These are phyloP conservation scores for Sporothrix schenckii DNA, from an alignment of 2,329 filamentous ascomycete genomes.

Conservation along the genomic window DNA sequence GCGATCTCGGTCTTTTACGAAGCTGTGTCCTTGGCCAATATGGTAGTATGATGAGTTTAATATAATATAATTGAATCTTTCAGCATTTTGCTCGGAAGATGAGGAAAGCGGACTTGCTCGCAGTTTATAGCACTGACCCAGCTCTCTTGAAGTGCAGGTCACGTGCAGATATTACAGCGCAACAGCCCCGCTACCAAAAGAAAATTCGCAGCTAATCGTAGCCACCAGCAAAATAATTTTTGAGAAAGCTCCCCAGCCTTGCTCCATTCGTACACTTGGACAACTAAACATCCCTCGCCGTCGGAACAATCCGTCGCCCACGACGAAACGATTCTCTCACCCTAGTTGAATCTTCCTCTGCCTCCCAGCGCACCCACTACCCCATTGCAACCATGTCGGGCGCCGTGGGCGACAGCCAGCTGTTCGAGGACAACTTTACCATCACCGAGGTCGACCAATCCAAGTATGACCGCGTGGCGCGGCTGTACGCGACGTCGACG, in stretches of 20 bases:
- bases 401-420: conserved; percentile 78
- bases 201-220: conserved; percentile 10
- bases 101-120: too few species aligned
- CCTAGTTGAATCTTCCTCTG: too few species aligned
- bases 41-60: too few species aligned
- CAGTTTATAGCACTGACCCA: neutral
- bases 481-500: conserved; percentile 74
- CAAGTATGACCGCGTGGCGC: conserved; percentile 95
- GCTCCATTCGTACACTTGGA: neutral
- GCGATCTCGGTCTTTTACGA: too few species aligned
- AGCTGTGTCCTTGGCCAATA: too few species aligned
- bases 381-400: conserved; percentile 50
- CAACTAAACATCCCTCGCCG: neutral
- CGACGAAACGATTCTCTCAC: neutral
- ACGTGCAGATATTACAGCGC: conserved; percentile 11
- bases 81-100: too few species aligned
- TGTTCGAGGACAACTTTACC: conserved; percentile 91
- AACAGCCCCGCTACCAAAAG: conserved; percentile 26
- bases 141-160: neutral
- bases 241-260: conserved; percentile 24
- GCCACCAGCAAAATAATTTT: conserved; percentile 31
- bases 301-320: neutral
- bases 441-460: conserved; percentile 76
- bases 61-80: too few species aligned
- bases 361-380: neutral